phyloP scores from a whole-genome alignment of 352 stramenopile species.

The Phytophthora uliginosa region DNA sequence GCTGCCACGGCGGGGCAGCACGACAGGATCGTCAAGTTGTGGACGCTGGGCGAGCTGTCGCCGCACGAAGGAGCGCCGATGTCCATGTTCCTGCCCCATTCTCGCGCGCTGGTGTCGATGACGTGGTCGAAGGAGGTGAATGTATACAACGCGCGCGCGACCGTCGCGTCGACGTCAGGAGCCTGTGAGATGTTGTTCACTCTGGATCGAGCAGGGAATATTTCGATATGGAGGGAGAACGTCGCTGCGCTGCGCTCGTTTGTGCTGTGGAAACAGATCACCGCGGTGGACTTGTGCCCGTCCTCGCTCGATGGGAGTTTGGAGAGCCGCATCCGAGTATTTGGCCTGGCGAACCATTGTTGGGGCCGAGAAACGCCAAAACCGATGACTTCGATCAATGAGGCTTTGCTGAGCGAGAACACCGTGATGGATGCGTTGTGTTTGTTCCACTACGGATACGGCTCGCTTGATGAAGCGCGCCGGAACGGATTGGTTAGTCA shows the following conservation, averaged over 20 bases:
- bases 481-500: constrained; percentile 71
- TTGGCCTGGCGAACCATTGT: constrained; percentile 51
- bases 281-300: constrained; percentile 45
- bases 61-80: constrained; percentile 62
- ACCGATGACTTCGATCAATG: constrained; percentile 45
- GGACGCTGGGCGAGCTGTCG: constrained; percentile 60
- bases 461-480: constrained; percentile 63
- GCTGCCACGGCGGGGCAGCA: constrained; percentile 64
- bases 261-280: constrained; percentile 75
- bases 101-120: constrained; percentile 60
- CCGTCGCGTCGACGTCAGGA: constrained; percentile 23
- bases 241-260: constrained; percentile 61
- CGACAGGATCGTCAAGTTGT: constrained; percentile 83
- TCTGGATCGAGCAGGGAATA: constrained; percentile 64
- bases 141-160: constrained; percentile 51
- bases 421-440: constrained; percentile 80
- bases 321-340: constrained; percentile 25
- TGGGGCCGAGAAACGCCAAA: constrained; percentile 45
- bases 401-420: constrained; percentile 69
- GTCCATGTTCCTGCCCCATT: constrained; percentile 72
- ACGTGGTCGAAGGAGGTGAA: constrained; percentile 70
- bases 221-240: constrained; percentile 87
- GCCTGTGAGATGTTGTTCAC: constrained; percentile 81
- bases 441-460: constrained; percentile 79
- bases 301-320: constrained; percentile 20